Evolutionary conservation across 1,284 basidiomycete genomes (phyloP).

Genomic region (Cryptococcus hybrid): DNA sequence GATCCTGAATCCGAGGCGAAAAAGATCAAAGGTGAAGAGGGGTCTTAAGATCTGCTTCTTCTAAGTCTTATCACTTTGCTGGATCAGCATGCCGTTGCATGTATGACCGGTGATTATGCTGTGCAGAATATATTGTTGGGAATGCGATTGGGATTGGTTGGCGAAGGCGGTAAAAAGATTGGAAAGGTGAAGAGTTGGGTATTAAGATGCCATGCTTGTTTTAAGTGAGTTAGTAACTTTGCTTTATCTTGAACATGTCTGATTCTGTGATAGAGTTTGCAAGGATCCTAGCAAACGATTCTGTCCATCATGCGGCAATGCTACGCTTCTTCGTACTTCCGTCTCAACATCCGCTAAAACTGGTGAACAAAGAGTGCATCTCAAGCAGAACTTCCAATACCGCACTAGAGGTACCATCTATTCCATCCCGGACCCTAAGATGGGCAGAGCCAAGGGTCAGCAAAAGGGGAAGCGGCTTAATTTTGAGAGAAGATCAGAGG

Average conservation of each 20-base stretch:
- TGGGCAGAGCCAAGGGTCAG: constrained; percentile 81
- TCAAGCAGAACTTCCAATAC: constrained; percentile 95
- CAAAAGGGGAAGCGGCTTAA: constrained; percentile 66
- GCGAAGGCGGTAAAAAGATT: constrained; percentile 86
- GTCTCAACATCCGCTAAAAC: constrained; percentile 73
- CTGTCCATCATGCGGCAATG: constrained; percentile 95
- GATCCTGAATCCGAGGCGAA: constrained; percentile 9
- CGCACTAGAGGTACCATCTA: constrained; percentile 88
- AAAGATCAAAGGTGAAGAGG: constrained; percentile 60
- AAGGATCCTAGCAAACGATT: constrained; percentile 94
- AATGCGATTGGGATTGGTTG: constrained; percentile 90
- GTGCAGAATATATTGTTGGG: constrained; percentile 98
- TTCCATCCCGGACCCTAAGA: constrained; percentile 87
- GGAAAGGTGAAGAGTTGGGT: constrained; percentile 94
- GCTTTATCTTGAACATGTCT: background rate
- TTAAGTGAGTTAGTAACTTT: constrained; percentile 69
- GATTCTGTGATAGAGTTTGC: constrained; percentile 66
- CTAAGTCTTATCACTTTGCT: constrained; percentile 70
- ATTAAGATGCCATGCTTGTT: constrained; percentile 95
- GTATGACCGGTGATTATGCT: constrained; percentile 98
- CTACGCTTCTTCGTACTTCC: constrained; percentile 85
- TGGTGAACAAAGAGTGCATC: constrained; percentile 65
- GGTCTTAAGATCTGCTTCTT: constrained; percentile 76
- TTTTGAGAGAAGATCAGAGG: constrained; percentile 85
- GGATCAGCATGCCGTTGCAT: constrained; percentile 58